Base-by-base conservation (phyloP, 192 early-diverging fungal genomes). In the Kappamyces sp. region DNA sequence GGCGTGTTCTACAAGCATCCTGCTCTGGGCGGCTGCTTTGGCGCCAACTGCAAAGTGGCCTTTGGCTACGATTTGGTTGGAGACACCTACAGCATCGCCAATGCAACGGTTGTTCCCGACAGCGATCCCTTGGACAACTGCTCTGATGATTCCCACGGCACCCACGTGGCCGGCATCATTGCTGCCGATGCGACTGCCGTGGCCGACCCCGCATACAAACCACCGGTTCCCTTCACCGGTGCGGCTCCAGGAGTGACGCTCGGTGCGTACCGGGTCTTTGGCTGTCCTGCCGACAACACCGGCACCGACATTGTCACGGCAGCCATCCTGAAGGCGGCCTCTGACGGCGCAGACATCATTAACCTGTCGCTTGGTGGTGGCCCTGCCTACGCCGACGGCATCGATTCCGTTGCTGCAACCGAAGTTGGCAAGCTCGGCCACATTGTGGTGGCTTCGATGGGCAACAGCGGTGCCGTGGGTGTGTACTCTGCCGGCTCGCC, bases 181-280 rank as follows among this genome's bases (percentile, higher is more conserved):
- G 76, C 50, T 0, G 76, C 47, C 37, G 52, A 72, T 45, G 68
- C 70, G 8, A 46, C 33, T 9, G 59, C 47, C 63, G 57, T 67
- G 48, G 4, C 46, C 39, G 15, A 7, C 2, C 5, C 45, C 33
- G 60, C 38, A 9, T 67, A 43, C 37, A 45, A 8, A 2, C 66
- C 66, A 6, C 8, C 37, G 2, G 8, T 46, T 4, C 47, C 54
- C 37, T 76, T 65, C 45, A 41, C 61, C 31, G 93, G 93, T 43
- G 87, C 92, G 15, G 91, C 90, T 11, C 93, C 93, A 0, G 78
- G 79, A 47, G 91, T 83, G 32, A 88, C 75, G 2, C 66, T 94
- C 33, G 87, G 87, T 5, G 79, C 77, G 4, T 96, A 88, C 77
- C 75, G 91, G 54, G 77, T 93, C 14, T 88, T 90, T 66, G 87